Conservation (phyloP, 305 asterid genomes). For the Solanum hybrid region DNA sequence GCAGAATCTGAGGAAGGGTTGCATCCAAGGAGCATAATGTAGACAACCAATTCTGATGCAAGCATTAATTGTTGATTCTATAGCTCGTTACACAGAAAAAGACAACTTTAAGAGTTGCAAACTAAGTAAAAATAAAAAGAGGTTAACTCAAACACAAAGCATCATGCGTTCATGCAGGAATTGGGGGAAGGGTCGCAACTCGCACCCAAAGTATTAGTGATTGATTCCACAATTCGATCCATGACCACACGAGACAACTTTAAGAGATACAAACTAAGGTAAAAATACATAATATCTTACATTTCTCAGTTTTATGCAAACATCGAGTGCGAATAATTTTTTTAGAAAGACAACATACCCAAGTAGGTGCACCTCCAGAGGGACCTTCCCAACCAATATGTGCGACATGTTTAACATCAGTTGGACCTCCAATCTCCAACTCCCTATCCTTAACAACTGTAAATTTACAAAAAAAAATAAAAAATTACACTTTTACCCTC, state of each 20-base stretch:
- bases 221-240: neutral
- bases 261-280: neutral
- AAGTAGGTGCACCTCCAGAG: conserved; percentile 12
- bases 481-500: neutral
- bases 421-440: conserved; percentile 18
- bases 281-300: neutral
- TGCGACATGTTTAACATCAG: conserved; percentile 24
- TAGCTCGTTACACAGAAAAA: neutral
- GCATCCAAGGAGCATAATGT: neutral
- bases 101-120: neutral
- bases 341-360: conserved; percentile 4
- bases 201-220: neutral
- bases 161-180: accelerated
- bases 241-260: too few relatives aligned
- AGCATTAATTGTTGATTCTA: neutral
- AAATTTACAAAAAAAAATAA: neutral
- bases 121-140: neutral
- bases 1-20: neutral
- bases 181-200: accelerated
- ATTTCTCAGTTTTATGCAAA: neutral
- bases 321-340: neutral
- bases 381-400: conserved; percentile 23
- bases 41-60: accelerated
- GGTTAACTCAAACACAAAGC: neutral
- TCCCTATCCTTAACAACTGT: conserved; percentile 22